phyloP scores from a whole-genome alignment of 1,284 basidiomycete species.

The Peniophora sp. region DNA sequence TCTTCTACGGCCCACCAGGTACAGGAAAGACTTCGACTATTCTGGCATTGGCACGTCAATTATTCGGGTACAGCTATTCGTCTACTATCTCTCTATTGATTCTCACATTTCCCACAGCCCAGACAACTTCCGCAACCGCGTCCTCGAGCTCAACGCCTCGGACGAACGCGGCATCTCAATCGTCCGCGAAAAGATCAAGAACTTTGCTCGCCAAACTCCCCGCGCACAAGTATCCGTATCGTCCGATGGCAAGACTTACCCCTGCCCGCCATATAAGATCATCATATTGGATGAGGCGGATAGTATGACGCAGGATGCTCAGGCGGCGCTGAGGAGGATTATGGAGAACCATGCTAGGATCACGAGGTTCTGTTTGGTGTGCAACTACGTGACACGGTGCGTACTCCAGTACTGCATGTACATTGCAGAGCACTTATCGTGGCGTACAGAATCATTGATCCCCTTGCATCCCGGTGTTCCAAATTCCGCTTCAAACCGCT shows the following conservation, averaged over 20 bases:
- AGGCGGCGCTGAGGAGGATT: constrained; percentile 90
- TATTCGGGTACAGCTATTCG: constrained; percentile 74
- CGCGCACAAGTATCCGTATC: constrained; percentile 64
- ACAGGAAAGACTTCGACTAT: constrained; percentile 99
- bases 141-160: constrained; percentile 98
- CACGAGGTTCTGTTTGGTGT: constrained; percentile 96
- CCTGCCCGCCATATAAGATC: constrained; percentile 98
- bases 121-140: constrained; percentile 89
- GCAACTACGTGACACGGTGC: constrained; percentile 98
- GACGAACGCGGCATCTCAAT: constrained; percentile 97
- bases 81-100: constrained; percentile 4
- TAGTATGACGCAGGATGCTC: constrained; percentile 99
- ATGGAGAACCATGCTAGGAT: constrained; percentile 98
- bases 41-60: constrained; percentile 86
- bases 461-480: constrained; percentile 96
- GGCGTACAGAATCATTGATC: constrained; percentile 88
- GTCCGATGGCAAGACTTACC: constrained; percentile 81
- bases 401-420: constrained; percentile 14
- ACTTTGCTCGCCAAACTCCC: constrained; percentile 93
- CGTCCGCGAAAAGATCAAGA: constrained; percentile 98
- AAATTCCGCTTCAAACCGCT: constrained; percentile 98
- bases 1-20: constrained; percentile 98
- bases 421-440: neutral
- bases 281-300: constrained; percentile 99
- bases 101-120: constrained; percentile 48